Evolutionary conservation across 2,329 filamentous ascomycete genomes (phyloP), one percentile per base, ranked within the genome.

Genomic region (Colletotrichum nymphaeae): DNA sequence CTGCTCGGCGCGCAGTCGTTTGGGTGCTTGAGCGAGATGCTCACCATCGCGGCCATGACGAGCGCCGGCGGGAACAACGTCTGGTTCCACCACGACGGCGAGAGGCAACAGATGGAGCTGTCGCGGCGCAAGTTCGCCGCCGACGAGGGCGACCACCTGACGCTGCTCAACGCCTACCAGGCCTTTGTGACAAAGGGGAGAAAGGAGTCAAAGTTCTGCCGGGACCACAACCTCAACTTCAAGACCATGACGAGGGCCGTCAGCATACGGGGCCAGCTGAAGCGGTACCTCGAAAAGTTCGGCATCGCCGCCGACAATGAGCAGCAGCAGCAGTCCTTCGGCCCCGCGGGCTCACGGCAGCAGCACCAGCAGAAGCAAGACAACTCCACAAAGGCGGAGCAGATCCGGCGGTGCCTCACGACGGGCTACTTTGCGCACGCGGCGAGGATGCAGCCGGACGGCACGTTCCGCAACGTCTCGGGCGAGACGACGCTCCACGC

Each of bases 11-110:
- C 95, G 0, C 85, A 90, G 5, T 87, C 88, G 0, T 97, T 98
- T 82, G 88, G 88, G 49, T 98, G 95, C 77, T 84, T 97, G 14
- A 93, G 91, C 79, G 96, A 98, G 82, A 93, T 98, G 65, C 88
- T 98, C 30, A 95, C 93, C 2, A 97, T 98, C 76, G 95, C 96
- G 6, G 95, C 97, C 19, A 98, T 99, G 96, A 94, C 94, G 42
- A 97, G 93, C 75, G 86, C 97, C 0, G 94, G 95, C 73, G 94
- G 94, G 5, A 92, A 90, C 60, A 92, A 90, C 58, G 88, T 97
- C 0, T 98, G 95, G 93, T 91, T 98, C 74, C 89, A 93, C 37
- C 92, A 95, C 76, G 93, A 95, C 28, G 93, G 91, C 49, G 93
- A 94, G 76, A 93, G 93, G 78, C 95, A 93, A 78, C 86, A 88